These are phyloP conservation scores for Sporothrix variecibatus DNA, from an alignment of 2,329 filamentous ascomycete species.

Conservation along the genomic window DNA sequence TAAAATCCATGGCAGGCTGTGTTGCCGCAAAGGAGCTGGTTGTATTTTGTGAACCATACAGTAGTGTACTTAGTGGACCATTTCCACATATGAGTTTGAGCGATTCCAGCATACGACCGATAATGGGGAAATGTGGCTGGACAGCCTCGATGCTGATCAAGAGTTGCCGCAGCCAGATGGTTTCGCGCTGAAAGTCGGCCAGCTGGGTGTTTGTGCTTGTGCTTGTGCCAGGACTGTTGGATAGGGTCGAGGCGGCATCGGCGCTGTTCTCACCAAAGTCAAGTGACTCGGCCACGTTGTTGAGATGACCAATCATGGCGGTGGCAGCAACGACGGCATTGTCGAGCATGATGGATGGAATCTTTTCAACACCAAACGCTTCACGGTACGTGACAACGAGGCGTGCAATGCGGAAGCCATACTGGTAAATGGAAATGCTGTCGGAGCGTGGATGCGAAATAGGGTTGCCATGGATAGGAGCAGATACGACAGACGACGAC, in stretches of 20 bases:
- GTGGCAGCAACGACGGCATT: constrained; percentile 26
- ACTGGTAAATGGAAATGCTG: constrained; percentile 19
- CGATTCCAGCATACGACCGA: constrained; percentile 25
- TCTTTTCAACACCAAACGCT: constrained; percentile 25
- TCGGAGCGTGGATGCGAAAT: neutral
- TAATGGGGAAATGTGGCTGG: constrained; percentile 25
- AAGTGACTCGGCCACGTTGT: neutral
- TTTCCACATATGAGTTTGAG: constrained; percentile 20
- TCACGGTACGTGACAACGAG: constrained; percentile 25
- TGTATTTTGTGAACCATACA: neutral
- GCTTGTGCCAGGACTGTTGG: neutral
- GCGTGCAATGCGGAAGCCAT: constrained; percentile 21
- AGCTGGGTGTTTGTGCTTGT: neutral
- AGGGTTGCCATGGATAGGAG: neutral
- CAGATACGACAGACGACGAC: neutral
- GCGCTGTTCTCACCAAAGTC: neutral
- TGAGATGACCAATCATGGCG: constrained; percentile 20
- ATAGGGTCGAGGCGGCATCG: neutral
- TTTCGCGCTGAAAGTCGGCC: neutral
- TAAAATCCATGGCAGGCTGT: neutral
- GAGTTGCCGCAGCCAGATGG: constrained; percentile 20
- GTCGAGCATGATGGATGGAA: constrained; percentile 26
- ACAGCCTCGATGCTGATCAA: constrained; percentile 19
- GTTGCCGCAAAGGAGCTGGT: neutral
- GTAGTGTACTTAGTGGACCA: neutral